These are phyloP conservation scores for Lecanosticta acicola DNA, from an alignment of 2,329 filamentous ascomycete genomes.

Conservation along the genomic window DNA sequence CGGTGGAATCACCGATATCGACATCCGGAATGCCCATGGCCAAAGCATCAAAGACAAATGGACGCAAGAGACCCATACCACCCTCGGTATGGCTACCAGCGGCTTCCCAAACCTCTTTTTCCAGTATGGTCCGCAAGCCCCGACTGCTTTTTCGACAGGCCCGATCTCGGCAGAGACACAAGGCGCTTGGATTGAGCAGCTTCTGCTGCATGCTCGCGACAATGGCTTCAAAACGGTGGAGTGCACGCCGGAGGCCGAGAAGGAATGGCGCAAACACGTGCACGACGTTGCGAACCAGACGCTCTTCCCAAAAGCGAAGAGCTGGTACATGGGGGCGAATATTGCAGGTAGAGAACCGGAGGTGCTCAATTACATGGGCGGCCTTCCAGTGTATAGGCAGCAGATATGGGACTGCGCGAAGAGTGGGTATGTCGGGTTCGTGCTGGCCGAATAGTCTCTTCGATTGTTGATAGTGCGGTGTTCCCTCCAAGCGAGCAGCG, in stretches of 20 bases:
- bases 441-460: too few species aligned
- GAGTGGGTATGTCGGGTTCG: too few species aligned
- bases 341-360: too few species aligned
- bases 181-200: slow-evolving; percentile 41
- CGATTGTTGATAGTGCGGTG: too few species aligned
- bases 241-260: slow-evolving; percentile 37
- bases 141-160: slow-evolving; percentile 44
- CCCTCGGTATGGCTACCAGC: slow-evolving; percentile 37
- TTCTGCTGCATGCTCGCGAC: slow-evolving; percentile 36
- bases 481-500: too few species aligned
- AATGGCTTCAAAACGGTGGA: slow-evolving; percentile 36
- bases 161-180: slow-evolving; percentile 40
- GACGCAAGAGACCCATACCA: slow-evolving; percentile 38
- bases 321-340: too few species aligned
- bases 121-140: slow-evolving; percentile 43
- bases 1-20: slow-evolving; percentile 34
- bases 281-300: not conserved
- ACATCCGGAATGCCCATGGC: slow-evolving; percentile 30
- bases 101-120: slow-evolving; percentile 38
- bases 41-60: slow-evolving; percentile 40
- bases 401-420: too few species aligned
- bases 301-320: too few species aligned
- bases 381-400: too few species aligned
- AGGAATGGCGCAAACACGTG: slow-evolving; percentile 35
- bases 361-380: too few species aligned